Base-by-base conservation (phyloP, 306 rosid species). In the Oxytropis ochrocephala region DNA sequence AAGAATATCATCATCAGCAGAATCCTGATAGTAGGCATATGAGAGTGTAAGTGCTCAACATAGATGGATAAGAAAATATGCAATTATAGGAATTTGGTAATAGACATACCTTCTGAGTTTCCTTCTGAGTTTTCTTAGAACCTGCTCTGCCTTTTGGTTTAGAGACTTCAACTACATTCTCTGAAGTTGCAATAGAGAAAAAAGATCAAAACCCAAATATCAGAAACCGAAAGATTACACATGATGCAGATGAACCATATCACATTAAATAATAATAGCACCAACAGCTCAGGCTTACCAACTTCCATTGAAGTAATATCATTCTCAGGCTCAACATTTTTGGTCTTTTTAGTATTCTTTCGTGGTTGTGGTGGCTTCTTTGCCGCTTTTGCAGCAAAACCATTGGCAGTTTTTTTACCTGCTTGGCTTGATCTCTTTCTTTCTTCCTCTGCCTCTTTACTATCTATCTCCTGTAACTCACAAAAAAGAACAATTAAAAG, bases 291-390 rank as follows among this genome's bases (percentile, higher is more conserved):
- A 52, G 29, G 69, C 82, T 14, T 84, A 94, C 98, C 98, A 6
- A 83, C 64, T 64, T 94, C 95, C 85, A 78, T 84, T n/a, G 88
- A 72, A 66, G 88, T 72, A 58, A 74, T 74, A 42, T 85, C 96
- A 6, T 70, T 54, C 49, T 72, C 81, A 6, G 85, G 66, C 53
- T 87, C 96, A 21, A 62, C 85, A 74, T 44, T 76, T 68, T 63
- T 79, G 43, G 82, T 70, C 74, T 91, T 89, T 77, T 88, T 87
- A n/a, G 47, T 74, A 72, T 85, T 79, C 81, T 91, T 94, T 7
- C 90, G 89, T 9, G 94, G 91, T 29, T 88, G 90, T 27, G 91
- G 90, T 11, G 89, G 88, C 64, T 67, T 76, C 67, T 88, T 90
- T 10, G 94, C 82, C 8, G 88, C 91, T 75, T 53, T 74, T 47